phyloP scores from a whole-genome alignment of 2,329 filamentous ascomycete genomes.

The Trichoderma hamatum region DNA sequence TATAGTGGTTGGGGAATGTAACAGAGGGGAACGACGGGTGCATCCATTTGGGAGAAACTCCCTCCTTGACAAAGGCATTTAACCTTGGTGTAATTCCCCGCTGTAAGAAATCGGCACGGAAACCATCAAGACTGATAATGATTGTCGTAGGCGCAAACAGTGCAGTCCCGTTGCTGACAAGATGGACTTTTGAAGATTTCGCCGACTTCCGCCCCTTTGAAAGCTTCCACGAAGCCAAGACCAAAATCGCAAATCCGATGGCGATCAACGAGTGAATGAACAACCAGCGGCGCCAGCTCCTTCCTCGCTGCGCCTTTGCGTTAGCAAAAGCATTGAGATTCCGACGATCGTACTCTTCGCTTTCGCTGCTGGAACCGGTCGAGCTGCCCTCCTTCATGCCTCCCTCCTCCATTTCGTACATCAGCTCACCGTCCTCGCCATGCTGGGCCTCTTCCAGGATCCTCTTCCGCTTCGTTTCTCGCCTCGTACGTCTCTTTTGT shows the following conservation, averaged over 20 bases:
- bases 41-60: slow-evolving; percentile 92
- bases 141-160: slow-evolving; percentile 91
- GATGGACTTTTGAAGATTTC: slow-evolving; percentile 34
- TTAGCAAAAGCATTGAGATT: slow-evolving; percentile 53
- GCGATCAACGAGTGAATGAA: slow-evolving; percentile 56
- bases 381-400: slow-evolving; percentile 67
- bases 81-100: slow-evolving; percentile 82
- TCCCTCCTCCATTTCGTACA: slow-evolving; percentile 91
- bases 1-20: slow-evolving; percentile 96
- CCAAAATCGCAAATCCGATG: slow-evolving; percentile 58
- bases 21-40: slow-evolving; percentile 92
- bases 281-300: slow-evolving; percentile 57
- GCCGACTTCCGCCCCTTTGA: slow-evolving; percentile 50
- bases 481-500: slow-evolving; percentile 51
- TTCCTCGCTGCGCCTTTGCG: slow-evolving; percentile 52
- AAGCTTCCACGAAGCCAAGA: slow-evolving; percentile 62
- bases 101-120: slow-evolving; percentile 89
- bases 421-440: slow-evolving; percentile 73
- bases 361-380: slow-evolving; percentile 64
- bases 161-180: slow-evolving; percentile 80
- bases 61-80: slow-evolving; percentile 75
- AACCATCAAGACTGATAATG: slow-evolving; percentile 91
- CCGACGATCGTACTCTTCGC: slow-evolving; percentile 60
- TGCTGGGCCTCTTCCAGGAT: slow-evolving; percentile 57
- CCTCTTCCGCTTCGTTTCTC: slow-evolving; percentile 57